phyloP scores from a whole-genome alignment of 768 basidiomycete species.

The Lenzites betulinus region DNA sequence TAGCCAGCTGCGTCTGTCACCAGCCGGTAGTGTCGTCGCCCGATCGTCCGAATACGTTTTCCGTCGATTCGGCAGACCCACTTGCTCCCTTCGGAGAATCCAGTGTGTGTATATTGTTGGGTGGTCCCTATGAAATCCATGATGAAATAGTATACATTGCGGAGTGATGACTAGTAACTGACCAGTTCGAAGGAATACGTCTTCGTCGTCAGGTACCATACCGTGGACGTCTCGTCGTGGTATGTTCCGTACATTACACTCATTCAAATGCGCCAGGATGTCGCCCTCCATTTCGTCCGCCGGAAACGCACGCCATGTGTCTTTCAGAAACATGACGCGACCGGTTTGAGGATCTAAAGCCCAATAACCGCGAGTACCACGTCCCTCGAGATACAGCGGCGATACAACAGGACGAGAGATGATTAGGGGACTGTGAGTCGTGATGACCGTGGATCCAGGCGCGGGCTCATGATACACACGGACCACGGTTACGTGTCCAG shows the following conservation, averaged over 20 bases:
- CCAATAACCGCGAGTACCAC: constrained; percentile 10
- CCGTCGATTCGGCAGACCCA: not conserved
- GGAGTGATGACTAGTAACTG: not conserved
- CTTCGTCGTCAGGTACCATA: not conserved
- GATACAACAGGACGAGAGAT: not conserved
- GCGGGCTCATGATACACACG: not conserved
- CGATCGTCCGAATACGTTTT: not conserved
- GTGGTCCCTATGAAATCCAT: not conserved
- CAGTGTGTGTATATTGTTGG: not conserved
- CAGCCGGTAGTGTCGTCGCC: not conserved
- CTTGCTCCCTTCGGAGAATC: not conserved
- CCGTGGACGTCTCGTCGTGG: not conserved
- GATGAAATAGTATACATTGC: not conserved
- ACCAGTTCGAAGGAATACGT: not conserved
- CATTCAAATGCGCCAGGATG: not conserved
- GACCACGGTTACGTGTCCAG: not conserved
- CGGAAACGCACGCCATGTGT: not conserved
- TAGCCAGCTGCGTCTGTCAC: not conserved
- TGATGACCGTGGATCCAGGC: not conserved
- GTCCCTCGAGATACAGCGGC: not conserved
- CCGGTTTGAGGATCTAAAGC: not conserved
- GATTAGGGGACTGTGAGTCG: not conserved
- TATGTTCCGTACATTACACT: not conserved
- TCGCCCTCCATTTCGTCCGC: not conserved
- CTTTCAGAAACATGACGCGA: not conserved